These are phyloP conservation scores for Wolfiporia cocos DNA, from an alignment of 1,284 basidiomycete species.

Conservation along the genomic window DNA sequence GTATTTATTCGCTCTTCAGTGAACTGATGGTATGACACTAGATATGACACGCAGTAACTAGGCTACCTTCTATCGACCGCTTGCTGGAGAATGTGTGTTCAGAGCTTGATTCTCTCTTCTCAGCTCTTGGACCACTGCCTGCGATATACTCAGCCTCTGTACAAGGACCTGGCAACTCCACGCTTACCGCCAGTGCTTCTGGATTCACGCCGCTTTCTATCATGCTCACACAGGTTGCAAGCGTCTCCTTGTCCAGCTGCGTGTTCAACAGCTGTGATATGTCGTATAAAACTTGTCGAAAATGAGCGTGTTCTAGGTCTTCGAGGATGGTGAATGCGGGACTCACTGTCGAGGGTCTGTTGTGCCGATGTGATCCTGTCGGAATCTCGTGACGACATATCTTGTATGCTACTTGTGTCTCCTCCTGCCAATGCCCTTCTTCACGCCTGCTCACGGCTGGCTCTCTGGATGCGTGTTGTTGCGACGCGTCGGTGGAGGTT, in stretches of 20 bases:
- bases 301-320: no score
- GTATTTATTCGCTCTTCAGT: no score
- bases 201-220: slow-evolving; percentile 84
- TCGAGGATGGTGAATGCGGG: no score
- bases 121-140: slow-evolving; percentile 76
- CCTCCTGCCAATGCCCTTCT: no score
- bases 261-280: slow-evolving; percentile 83
- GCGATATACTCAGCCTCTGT: neutral
- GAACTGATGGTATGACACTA: no score
- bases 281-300: slow-evolving; percentile 79
- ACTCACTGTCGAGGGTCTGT: slow-evolving; percentile 75
- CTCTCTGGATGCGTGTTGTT: no score
- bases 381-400: slow-evolving; percentile 41
- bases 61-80: slow-evolving; percentile 16
- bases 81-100: slow-evolving; percentile 18
- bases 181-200: slow-evolving; percentile 76
- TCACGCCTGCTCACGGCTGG: no score
- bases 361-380: slow-evolving; percentile 69
- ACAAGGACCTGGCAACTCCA: neutral
- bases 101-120: slow-evolving; percentile 51
- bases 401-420: no score
- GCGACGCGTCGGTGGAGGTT: no score
- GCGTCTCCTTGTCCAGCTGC: slow-evolving; percentile 74
- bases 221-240: slow-evolving; percentile 77
- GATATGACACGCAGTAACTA: no score